A percentile compares a stretch with the other conserved stretches of the same genome.
Evolutionary conservation across 768 basidiomycete genomes (phyloP).

Genomic region (Tylopilus sp.): DNA sequence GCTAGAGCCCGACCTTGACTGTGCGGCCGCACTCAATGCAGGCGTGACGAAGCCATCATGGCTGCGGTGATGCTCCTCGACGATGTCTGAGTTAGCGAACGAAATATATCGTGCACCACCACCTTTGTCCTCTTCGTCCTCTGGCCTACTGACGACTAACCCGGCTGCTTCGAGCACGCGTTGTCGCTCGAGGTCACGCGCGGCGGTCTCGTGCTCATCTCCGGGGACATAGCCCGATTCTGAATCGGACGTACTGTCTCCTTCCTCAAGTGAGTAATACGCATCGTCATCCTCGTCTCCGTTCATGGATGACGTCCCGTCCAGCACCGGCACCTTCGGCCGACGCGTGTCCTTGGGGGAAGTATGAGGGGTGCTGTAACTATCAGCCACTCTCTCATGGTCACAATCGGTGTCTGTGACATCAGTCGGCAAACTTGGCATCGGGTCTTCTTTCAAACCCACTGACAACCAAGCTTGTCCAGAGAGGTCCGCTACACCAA

Average conservation of each 20-base stretch:
- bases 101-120: too few species aligned
- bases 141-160: slow-evolving; percentile 56
- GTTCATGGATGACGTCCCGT: slow-evolving; percentile 8
- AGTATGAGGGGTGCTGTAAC: slow-evolving; percentile 24
- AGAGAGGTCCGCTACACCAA: slow-evolving; percentile 1
- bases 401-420: background rate
- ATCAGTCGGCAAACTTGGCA: background rate
- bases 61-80: background rate
- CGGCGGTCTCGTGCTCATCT: slow-evolving; percentile 44
- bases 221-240: slow-evolving; percentile 7
- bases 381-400: slow-evolving; percentile 10
- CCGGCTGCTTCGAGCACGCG: slow-evolving; percentile 89
- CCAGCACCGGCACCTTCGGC: slow-evolving; percentile 5
- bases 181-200: slow-evolving; percentile 71
- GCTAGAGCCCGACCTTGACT: slow-evolving; percentile 10
- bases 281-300: slow-evolving; percentile 35
- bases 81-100: too few species aligned
- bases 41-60: background rate
- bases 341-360: slow-evolving; percentile 17
- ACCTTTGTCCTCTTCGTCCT: background rate
- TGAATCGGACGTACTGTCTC: slow-evolving; percentile 17
- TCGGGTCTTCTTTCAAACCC: background rate
- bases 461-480: background rate
- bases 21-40: background rate
- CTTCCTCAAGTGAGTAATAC: slow-evolving; percentile 30